Conservation (phyloP, 305 asterid genomes). For the Fraxinus sp. region DNA sequence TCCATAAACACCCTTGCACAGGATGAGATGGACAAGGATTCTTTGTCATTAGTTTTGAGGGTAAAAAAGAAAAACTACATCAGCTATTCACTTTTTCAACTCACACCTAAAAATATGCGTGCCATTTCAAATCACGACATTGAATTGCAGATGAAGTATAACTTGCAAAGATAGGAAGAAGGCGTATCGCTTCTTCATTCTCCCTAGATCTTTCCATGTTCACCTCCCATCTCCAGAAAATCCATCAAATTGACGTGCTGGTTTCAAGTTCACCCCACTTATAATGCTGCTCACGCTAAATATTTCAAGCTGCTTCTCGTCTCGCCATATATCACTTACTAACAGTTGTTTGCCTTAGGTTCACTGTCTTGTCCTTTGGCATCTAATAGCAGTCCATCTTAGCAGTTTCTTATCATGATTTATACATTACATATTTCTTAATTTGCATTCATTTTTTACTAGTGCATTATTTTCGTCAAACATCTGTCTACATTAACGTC, state of each 20-base stretch:
- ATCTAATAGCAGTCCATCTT: not conserved
- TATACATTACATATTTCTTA: not conserved
- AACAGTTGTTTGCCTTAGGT: not conserved
- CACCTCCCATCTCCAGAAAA: not conserved
- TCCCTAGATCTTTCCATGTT: not conserved
- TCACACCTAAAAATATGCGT: not conserved
- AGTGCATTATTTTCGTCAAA: not conserved
- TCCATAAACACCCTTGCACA: not conserved
- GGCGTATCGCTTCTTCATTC: not conserved
- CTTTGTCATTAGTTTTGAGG: not conserved
- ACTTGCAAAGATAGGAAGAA: not conserved
- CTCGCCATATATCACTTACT: not conserved
- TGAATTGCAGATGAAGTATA: not conserved
- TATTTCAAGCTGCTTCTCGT: not conserved
- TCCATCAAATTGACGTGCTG: not conserved
- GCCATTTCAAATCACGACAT: not conserved
- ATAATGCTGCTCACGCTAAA: not conserved
- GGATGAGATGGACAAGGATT: not conserved
- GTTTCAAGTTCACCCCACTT: not conserved
- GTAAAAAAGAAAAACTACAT: not conserved
- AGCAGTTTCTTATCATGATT: not conserved
- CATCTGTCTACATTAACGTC: not conserved
- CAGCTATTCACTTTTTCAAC: not conserved
- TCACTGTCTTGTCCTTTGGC: not conserved
- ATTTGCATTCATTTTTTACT: not conserved